Base-by-base conservation (phyloP, 345 rosid genomes). In the Sisymbrium irio region DNA sequence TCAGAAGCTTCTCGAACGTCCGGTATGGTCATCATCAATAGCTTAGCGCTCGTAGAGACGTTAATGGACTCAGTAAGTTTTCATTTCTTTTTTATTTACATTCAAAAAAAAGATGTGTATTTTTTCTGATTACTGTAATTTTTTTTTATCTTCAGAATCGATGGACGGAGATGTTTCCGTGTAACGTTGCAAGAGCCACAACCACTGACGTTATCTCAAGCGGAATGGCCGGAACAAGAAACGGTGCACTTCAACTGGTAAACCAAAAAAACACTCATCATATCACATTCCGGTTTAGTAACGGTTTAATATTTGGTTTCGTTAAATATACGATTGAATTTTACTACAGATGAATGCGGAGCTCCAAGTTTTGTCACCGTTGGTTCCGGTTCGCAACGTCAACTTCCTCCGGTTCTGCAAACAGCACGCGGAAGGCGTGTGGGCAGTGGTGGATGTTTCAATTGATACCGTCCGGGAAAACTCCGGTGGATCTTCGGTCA, bases 371-470 rank as follows among this genome's bases (percentile, higher is more conserved):
- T 81, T 87, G 60, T 85, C 96, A 1, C 97, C 97, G 1, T 47
- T 86, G 73, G 92, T 85, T 51, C 90, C 93, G 19, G 75, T 77
- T 40, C 83, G 93, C 10, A 82, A 83, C 65, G 85, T 84, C 42
- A 85, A 71, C 55, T 86, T 93, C 61, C 66, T 93, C 63, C 85
- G 98, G 60, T 87, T 81, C 62, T 86, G 92, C 77, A 90, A 88
- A 85, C 89, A 86, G 69, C 92, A 83, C 3, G 74, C 83, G 0
- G 89, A 86, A 72, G 88, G 89, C 7, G 50, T 84, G 39, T 90
- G 98, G 98, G 89, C 87, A 3, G 89, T 90, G 64, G 97, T 85
- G 6, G 96, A 93, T 71, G 89, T 91, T 4, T 89, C 98, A 0
- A 59, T 86, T 25, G 86, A 85, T 44, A 54, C 40, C 9, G 67